Evolutionary conservation across 2,329 filamentous ascomycete genomes (phyloP).

Genomic region (Botrytis fragariae): DNA sequence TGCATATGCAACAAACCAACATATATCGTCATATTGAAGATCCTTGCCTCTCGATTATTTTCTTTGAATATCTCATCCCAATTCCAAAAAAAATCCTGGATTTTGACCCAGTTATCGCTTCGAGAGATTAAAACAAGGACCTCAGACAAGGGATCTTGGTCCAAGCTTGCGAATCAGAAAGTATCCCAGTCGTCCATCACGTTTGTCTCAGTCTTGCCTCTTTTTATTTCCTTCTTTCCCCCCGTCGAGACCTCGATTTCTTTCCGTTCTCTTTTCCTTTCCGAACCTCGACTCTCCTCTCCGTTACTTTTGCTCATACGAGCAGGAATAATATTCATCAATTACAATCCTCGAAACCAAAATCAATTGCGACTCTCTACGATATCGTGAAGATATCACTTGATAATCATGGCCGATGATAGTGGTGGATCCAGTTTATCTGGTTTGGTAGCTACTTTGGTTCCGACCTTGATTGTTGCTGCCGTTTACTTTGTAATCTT

Average conservation of each 20-base stretch:
- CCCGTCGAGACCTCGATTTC: not conserved
- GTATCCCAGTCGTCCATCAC: not conserved
- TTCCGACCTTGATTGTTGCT: conserved; percentile 45
- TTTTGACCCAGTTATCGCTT: not conserved
- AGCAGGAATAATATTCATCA: conserved; percentile 5
- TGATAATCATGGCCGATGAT: not conserved
- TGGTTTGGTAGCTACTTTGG: conserved; percentile 48
- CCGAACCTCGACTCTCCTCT: not conserved
- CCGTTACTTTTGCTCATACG: conserved; percentile 5
- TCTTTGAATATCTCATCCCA: not conserved
- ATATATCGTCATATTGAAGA: conserved; percentile 18
- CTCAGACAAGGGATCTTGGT: not conserved
- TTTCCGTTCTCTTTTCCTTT: not conserved
- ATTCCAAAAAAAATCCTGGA: not conserved
- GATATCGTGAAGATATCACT: not conserved
- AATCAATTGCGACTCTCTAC: not conserved
- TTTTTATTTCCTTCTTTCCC: not conserved
- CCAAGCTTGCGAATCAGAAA: not conserved
- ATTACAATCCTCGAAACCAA: not conserved
- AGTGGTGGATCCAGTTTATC: conserved; percentile 30
- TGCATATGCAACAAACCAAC: not conserved
- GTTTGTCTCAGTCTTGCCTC: not conserved
- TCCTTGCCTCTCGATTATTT: not conserved
- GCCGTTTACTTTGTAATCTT: conserved; percentile 48
- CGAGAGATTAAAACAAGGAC: not conserved